Evolutionary conservation across 495 filamentous ascomycete species (phyloP), one percentile per base, ranked within the genome.

Genomic region (Tetracladium marchalianum): DNA sequence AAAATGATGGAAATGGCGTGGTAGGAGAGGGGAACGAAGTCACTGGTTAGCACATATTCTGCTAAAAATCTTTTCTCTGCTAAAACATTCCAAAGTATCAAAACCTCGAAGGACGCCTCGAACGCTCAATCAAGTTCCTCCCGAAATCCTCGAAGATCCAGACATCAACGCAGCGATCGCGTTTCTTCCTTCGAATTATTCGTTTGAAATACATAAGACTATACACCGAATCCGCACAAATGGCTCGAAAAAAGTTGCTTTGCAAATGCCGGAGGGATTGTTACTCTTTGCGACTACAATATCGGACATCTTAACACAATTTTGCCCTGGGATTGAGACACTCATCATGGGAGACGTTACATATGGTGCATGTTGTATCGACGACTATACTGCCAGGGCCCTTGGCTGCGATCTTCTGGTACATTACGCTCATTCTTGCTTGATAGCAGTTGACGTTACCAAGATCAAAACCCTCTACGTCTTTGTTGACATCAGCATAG

Each of bases 331-430:
- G 3, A 81, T 80, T 35, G 83, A 90, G 57, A 96, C 93, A 0
- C 68, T 96, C 12, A 97, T 99, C 62, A 97, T 99, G 92, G 92
- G 93, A 41, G 92, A 99, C 55, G 92, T 99, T 19, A 99, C 92
- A 0, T 99, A 99, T 66, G 92, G 92, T 39, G 92, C 92, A 2
- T 99, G 92, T 69, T 99, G 92, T 59, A 96, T 99, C 51, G 92
- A 99, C 60, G 92, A 99, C 67, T 99, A 90, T 66, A 97, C 92
- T 0, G 92, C 92, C 0, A 77, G 92, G 15, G 92, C 92, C 0
- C 74, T 99, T 19, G 93, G 86, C 1, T 99, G 92, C 56, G 92
- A 99, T 60, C 67, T 99, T 2, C 72, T 99, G 5, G 87, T 99
- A 1, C 92, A 99, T 64, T 99, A 99, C 59, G 92, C 92, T 0